A percentile compares a stretch with the other conserved stretches of the same genome.
Conservation (phyloP, 805 yeast species). For the Nakazawaea pomicola region DNA sequence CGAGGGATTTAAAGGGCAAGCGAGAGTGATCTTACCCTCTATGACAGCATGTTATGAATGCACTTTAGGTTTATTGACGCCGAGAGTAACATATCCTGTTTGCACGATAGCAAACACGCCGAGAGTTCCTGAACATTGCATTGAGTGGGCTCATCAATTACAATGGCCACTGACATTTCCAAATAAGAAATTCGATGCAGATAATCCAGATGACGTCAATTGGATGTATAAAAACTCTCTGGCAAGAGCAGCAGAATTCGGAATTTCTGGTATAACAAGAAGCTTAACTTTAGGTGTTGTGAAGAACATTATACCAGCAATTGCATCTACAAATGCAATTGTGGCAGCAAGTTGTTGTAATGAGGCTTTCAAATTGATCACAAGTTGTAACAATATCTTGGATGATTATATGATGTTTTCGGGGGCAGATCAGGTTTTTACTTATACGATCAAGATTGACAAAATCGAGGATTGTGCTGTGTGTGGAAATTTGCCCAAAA, state of each 20-base stretch:
- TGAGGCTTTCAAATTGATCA: slow-evolving; percentile 75
- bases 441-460: slow-evolving; percentile 64
- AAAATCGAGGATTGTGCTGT: slow-evolving; percentile 64
- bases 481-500: slow-evolving; percentile 46
- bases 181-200: slow-evolving; percentile 56
- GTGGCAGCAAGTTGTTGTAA: slow-evolving; percentile 87
- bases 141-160: slow-evolving; percentile 80
- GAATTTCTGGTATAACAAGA: slow-evolving; percentile 72
- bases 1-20: slow-evolving; percentile 90
- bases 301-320: slow-evolving; percentile 88
- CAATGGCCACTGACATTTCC: slow-evolving; percentile 61
- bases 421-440: slow-evolving; percentile 75
- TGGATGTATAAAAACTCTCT: slow-evolving; percentile 54
- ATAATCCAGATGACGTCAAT: slow-evolving; percentile 58
- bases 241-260: slow-evolving; percentile 56
- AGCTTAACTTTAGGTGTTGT: slow-evolving; percentile 79
- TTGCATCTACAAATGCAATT: slow-evolving; percentile 90
- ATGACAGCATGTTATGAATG: slow-evolving; percentile 92
- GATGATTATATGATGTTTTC: slow-evolving; percentile 83
- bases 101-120: slow-evolving; percentile 95
- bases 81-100: slow-evolving; percentile 69
- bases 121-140: slow-evolving; percentile 89
- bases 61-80: slow-evolving; percentile 68
- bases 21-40: slow-evolving; percentile 81
- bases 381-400: slow-evolving; percentile 61